phyloP scores from a whole-genome alignment of 805 yeast genomes.

The Zygosaccharomyces bisporus region DNA sequence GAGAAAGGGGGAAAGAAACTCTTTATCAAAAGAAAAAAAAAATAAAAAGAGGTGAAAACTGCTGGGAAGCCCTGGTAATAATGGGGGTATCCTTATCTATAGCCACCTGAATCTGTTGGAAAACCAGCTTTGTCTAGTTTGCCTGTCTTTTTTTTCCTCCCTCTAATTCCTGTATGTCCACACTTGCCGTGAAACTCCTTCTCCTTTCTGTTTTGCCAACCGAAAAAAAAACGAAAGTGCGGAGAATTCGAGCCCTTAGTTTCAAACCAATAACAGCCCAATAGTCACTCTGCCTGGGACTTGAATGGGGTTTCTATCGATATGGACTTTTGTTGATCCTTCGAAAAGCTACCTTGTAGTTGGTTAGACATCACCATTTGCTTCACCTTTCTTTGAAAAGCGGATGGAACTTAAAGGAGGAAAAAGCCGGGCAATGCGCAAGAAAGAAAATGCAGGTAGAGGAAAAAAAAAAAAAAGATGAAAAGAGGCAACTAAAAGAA shows the following conservation, averaged over 20 bases:
- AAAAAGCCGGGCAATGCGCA: neutral
- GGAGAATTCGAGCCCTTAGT: neutral
- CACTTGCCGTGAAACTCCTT: neutral
- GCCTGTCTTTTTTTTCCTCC: neutral
- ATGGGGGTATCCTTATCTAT: neutral
- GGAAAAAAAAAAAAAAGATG: neutral
- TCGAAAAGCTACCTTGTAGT: neutral
- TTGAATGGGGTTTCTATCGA: neutral
- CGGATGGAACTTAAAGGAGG: neutral
- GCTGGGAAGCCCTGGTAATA: neutral
- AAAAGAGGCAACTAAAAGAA: neutral
- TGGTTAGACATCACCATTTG: neutral
- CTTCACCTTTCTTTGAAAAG: neutral
- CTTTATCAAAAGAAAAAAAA: neutral
- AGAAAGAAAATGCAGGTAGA: neutral
- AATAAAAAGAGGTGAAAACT: neutral
- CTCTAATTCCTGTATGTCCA: neutral
- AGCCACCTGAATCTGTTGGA: neutral
- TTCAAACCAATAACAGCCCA: neutral
- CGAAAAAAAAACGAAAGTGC: neutral
- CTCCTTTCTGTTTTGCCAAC: neutral
- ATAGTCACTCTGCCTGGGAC: neutral
- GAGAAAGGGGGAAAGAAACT: conserved; percentile 2
- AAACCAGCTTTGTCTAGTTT: neutral
- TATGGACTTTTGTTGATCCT: neutral